A percentile compares a stretch with the other conserved stretches of the same genome.
These are phyloP conservation scores for Ophiocordyceps camponoti-leonardi DNA, from an alignment of 2,329 filamentous ascomycete species.

Conservation along the genomic window DNA sequence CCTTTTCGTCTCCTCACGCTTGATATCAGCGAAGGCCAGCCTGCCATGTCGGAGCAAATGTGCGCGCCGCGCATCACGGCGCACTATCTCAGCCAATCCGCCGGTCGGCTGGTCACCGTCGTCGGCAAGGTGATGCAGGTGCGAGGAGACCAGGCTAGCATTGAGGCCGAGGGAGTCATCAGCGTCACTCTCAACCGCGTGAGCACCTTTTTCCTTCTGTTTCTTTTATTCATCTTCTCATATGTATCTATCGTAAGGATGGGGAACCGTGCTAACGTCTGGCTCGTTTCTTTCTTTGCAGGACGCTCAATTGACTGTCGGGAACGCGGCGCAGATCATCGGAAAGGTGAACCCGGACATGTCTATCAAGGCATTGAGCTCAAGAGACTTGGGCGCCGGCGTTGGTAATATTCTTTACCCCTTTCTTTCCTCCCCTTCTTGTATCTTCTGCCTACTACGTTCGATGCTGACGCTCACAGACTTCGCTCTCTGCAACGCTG, in stretches of 20 bases:
- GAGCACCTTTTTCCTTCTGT: conserved; percentile 11
- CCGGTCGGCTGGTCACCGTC: conserved; percentile 60
- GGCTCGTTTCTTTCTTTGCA: conserved; percentile 12
- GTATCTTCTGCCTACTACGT: too few relatives aligned
- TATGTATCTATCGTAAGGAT: not conserved
- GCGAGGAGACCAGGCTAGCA: conserved; percentile 59
- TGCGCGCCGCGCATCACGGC: conserved; percentile 70
- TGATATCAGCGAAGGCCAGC: too few relatives aligned
- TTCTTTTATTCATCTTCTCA: not conserved
- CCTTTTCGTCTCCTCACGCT: too few relatives aligned
- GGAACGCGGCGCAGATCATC: conserved; percentile 59
- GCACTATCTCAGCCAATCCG: conserved; percentile 60
- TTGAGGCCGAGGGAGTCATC: conserved; percentile 67
- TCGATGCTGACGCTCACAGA: conserved; percentile 31
- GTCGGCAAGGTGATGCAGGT: conserved; percentile 74
- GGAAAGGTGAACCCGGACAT: conserved; percentile 65
- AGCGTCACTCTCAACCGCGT: conserved; percentile 60
- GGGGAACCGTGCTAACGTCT: not conserved
- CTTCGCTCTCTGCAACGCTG: conserved; percentile 54
- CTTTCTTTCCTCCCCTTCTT: too few relatives aligned
- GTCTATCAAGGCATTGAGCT: conserved; percentile 51
- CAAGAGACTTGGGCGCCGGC: conserved; percentile 48
- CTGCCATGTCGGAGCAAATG: conserved; percentile 46
- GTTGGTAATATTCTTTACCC: conserved; percentile 45
- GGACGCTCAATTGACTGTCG: conserved; percentile 54